Percentiles rank a stretch among this genome's conserved stretches.
Evolutionary conservation across 164 flowering plant genomes (phyloP).

Genomic region (Pachysandra terminalis): DNA sequence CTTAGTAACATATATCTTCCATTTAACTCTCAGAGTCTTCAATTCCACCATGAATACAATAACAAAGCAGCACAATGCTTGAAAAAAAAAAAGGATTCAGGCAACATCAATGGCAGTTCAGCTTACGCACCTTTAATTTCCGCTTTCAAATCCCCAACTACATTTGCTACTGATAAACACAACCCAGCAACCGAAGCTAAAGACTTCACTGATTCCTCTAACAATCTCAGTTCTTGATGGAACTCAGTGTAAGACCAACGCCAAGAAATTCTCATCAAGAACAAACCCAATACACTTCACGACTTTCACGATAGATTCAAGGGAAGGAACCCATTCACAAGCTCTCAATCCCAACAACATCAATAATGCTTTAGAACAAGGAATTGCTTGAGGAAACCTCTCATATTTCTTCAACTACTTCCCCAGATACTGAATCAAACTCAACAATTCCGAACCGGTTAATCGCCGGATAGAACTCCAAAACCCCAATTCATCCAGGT

Average conservation of each 20-base stretch:
- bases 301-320: constrained; percentile 51
- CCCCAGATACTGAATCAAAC: constrained; percentile 56
- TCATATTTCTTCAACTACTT: constrained; percentile 90
- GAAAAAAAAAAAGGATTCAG: background rate
- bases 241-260: constrained; percentile 67
- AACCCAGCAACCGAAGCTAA: constrained; percentile 56
- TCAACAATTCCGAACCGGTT: constrained; percentile 50
- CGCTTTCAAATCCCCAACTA: constrained; percentile 40
- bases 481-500: constrained; percentile 58
- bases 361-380: constrained; percentile 45
- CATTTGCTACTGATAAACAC: constrained; percentile 46
- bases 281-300: constrained; percentile 58
- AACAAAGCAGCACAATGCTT: background rate
- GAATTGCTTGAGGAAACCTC: constrained; percentile 70
- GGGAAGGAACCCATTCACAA: constrained; percentile 73
- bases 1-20: too few species aligned
- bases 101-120: background rate
- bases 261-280: constrained; percentile 73
- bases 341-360: constrained; percentile 42
- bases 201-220: constrained; percentile 43
- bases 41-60: too few species aligned
- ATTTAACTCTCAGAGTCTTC: too few species aligned
- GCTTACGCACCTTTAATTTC: constrained; percentile 15
- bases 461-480: constrained; percentile 53
- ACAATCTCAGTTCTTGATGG: constrained; percentile 57